These are phyloP conservation scores for Spongiforma sp. DNA, from an alignment of 1,284 basidiomycete species.

Conservation along the genomic window DNA sequence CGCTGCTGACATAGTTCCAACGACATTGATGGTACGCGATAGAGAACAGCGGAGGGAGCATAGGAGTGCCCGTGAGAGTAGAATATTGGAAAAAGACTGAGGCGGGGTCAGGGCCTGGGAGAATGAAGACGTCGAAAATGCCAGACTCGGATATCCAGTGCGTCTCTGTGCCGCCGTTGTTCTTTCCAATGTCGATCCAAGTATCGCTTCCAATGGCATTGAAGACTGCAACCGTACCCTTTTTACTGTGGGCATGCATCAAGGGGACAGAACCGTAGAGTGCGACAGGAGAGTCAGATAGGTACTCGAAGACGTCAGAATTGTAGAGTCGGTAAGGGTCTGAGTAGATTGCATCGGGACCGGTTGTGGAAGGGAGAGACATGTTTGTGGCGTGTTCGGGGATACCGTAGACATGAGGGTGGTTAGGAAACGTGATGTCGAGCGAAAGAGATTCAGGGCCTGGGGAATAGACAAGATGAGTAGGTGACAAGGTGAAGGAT, in stretches of 20 bases:
- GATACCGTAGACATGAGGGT: conserved; percentile 91
- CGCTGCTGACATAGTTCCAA: conserved; percentile 97
- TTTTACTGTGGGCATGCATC: conserved; percentile 89
- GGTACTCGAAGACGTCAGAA: conserved; percentile 97
- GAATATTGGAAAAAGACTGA: conserved; percentile 89
- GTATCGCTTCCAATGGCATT: conserved; percentile 95
- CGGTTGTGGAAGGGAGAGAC: conserved; percentile 87
- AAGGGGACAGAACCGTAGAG: conserved; percentile 93
- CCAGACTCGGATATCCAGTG: conserved; percentile 98
- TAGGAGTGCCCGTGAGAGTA: conserved; percentile 89
- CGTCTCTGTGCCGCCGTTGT: conserved; percentile 48
- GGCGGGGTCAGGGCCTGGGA: conserved; percentile 86
- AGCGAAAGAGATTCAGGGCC: conserved; percentile 94
- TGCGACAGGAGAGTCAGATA: conserved; percentile 89
- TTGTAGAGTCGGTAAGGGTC: conserved; percentile 98
- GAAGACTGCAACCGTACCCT: conserved; percentile 90
- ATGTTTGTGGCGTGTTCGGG: conserved; percentile 99
- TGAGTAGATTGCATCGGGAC: conserved; percentile 70
- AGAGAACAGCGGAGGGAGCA: conserved; percentile 90
- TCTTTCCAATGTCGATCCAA: conserved; percentile 89
- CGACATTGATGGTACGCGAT: conserved; percentile 97
- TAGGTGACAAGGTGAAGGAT: conserved; percentile 10
- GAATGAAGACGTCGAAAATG: conserved; percentile 92
- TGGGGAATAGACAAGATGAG: conserved; percentile 37
- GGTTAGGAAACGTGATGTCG: conserved; percentile 93